These are phyloP conservation scores for Ormosia semicastrata DNA, from an alignment of 306 rosid species.

Conservation along the genomic window DNA sequence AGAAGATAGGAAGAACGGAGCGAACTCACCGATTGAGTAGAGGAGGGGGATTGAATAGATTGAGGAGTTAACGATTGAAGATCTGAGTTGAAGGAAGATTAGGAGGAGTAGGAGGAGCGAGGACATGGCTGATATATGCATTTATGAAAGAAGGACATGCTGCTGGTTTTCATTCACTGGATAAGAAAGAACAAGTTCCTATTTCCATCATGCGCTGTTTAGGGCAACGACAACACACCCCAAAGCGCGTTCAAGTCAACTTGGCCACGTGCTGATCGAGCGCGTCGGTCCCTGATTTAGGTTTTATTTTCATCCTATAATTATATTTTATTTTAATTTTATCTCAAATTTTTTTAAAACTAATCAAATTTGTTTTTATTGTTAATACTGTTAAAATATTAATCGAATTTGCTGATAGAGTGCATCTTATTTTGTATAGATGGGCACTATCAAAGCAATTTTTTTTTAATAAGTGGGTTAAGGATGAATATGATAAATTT, in stretches of 20 bases:
- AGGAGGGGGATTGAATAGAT: neutral
- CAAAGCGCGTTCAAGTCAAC: conserved; percentile 19
- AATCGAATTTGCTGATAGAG: too few species aligned
- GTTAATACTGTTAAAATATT: too few species aligned
- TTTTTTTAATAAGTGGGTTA: too few species aligned
- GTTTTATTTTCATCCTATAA: too few species aligned
- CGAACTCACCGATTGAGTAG: conserved; percentile 43
- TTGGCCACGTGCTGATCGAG: conserved; percentile 35
- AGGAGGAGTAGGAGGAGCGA: conserved; percentile 12
- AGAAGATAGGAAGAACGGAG: neutral
- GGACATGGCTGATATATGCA: conserved; percentile 59
- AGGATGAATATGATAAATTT: too few species aligned
- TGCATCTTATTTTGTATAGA: too few species aligned
- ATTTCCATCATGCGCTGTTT: conserved; percentile 60
- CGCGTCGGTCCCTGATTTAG: conserved; percentile 20
- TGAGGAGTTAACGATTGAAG: conserved; percentile 42
- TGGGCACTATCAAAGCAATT: too few species aligned
- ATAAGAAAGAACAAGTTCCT: conserved; percentile 50
- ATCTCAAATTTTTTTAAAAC: too few species aligned
- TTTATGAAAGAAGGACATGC: conserved; percentile 41
- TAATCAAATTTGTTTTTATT: too few species aligned
- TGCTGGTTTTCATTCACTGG: conserved; percentile 42
- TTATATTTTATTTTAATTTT: too few species aligned
- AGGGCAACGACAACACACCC: conserved; percentile 41
- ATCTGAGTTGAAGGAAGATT: conserved; percentile 44